Percentiles rank a stretch among this genome's conserved stretches.
Evolutionary conservation across 805 yeast genomes (phyloP).

Genomic region (Ogataea zsoltii): DNA sequence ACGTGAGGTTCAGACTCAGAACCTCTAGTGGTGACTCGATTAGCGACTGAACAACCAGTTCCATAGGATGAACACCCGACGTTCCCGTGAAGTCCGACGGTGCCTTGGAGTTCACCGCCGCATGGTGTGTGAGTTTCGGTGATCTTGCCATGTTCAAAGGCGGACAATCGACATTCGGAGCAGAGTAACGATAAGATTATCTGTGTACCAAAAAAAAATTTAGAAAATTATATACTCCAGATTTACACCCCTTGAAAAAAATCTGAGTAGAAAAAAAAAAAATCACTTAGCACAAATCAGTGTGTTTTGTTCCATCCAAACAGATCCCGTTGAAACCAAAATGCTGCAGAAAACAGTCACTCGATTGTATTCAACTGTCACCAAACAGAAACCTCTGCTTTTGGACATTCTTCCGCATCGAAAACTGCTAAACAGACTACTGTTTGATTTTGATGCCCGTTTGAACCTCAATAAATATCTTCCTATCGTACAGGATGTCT

Average conservation of each 20-base stretch:
- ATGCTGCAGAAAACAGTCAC: not conserved
- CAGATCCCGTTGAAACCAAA: too few species aligned
- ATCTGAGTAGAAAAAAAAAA: too few species aligned
- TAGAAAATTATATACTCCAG: too few species aligned
- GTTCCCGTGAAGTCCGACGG: slow-evolving; percentile 1
- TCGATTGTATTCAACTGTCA: too few species aligned
- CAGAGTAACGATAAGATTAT: too few species aligned
- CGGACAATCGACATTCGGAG: too few species aligned
- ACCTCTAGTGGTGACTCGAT: slow-evolving; percentile 55
- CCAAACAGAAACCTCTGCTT: slow-evolving; percentile 37
- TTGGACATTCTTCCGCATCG: slow-evolving; percentile 57
- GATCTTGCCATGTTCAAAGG: slow-evolving; percentile 3
- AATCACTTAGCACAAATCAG: too few species aligned
- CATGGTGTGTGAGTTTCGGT: not conserved
- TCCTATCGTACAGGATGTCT: slow-evolving; percentile 54
- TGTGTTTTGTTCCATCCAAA: not conserved
- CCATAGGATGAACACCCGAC: slow-evolving; percentile 53
- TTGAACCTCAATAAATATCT: slow-evolving; percentile 53
- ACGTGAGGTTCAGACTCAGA: slow-evolving; percentile 50
- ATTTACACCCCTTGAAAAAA: not conserved
- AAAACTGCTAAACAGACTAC: slow-evolving; percentile 53
- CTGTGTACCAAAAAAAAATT: too few species aligned
- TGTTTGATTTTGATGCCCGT: slow-evolving; percentile 67
- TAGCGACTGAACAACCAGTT: slow-evolving; percentile 56
- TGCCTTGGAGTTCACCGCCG: slow-evolving; percentile 14